Base-by-base conservation (phyloP, 1,284 basidiomycete genomes). In the Puccinia novopanici region DNA sequence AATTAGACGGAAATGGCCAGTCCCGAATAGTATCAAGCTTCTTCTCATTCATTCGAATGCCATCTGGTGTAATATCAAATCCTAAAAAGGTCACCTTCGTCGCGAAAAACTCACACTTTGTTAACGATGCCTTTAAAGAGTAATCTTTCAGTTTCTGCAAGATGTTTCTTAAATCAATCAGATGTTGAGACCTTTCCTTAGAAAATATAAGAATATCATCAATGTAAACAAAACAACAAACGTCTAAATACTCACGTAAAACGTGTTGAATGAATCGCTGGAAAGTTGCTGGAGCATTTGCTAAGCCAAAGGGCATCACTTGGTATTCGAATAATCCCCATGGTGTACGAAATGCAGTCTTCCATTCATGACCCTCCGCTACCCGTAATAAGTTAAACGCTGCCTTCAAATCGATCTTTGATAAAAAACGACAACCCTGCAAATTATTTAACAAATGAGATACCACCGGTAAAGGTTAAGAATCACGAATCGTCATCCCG, bases 271-370 rank as follows among this genome's bases (percentile, higher is more conserved):
- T 73, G 17, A 73, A 73, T 6, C 52, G 17, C 15, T 73, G 52
- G 17, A 73, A 73, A 55, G 52, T 50, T 15, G 76, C 65, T 12
- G 76, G 76, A 6, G 67, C 65, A 50, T 79, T 59, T 54, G 61
- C 63, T 2, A 78, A 54, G 0, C 75, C 75, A 78, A 70, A 70
- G 2, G 75, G 63, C 75, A 78, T 68, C 0, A 68, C 27, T 9
- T 22, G 17, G 37, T 68, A 78, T 57, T 78, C 75, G 45, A 57
- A 78, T 19, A 78, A 30, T 19, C 75, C 65, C 63, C 65, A 40
- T 22, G 6, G 67, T 30, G 19, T n/a, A 13, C 30, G 30, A 48
- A n/a, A n/a, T n/a, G n/a, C n/a, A n/a, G n/a, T n/a, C n/a, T n/a
- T n/a, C n/a, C n/a, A n/a, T n/a, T n/a, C 65, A 42, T 55, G 9